A percentile compares a stretch with the other conserved stretches of the same genome.
Evolutionary conservation across 805 yeast species (phyloP).

Genomic region (Candida rishiriensis): DNA sequence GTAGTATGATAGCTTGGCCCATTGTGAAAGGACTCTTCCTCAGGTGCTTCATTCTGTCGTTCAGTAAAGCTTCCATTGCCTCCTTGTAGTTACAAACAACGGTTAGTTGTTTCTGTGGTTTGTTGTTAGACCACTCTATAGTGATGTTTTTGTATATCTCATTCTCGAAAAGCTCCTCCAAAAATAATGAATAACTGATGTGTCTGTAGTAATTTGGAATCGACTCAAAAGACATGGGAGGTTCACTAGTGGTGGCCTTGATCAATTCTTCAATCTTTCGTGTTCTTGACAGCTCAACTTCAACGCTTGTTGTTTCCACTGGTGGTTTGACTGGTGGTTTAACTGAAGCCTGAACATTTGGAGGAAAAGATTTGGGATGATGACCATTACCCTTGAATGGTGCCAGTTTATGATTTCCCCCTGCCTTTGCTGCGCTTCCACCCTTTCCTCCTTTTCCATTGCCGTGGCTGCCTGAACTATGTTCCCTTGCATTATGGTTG

Average conservation of each 20-base stretch:
- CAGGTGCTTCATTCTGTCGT: conserved; percentile 47
- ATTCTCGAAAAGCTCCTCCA: conserved; percentile 53
- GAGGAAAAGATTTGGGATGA: background rate
- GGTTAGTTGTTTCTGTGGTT: conserved; percentile 33
- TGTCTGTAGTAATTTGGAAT: conserved; percentile 51
- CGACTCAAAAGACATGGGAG: conserved; percentile 36
- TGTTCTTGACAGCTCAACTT: conserved; percentile 1
- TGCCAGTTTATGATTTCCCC: background rate
- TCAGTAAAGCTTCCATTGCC: conserved; percentile 43
- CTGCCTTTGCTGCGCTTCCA: too few relatives aligned
- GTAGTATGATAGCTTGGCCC: conserved; percentile 54
- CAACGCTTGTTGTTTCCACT: background rate
- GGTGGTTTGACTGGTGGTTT: background rate
- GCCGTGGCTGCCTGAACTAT: background rate
- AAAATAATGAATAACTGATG: conserved; percentile 55
- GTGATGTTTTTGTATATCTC: conserved; percentile 44
- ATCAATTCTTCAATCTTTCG: conserved; percentile 15
- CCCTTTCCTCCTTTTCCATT: background rate
- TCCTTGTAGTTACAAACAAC: conserved; percentile 40
- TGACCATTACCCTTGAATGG: background rate
- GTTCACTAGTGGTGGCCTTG: conserved; percentile 13
- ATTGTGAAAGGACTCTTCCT: conserved; percentile 56
- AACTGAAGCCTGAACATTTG: background rate
- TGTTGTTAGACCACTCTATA: conserved; percentile 37
- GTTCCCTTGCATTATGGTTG: too few relatives aligned